A percentile compares a stretch with the other conserved stretches of the same genome.
These are phyloP conservation scores for Mucor saturninus DNA, from an alignment of 371 early-diverging fungal species.

Conservation along the genomic window DNA sequence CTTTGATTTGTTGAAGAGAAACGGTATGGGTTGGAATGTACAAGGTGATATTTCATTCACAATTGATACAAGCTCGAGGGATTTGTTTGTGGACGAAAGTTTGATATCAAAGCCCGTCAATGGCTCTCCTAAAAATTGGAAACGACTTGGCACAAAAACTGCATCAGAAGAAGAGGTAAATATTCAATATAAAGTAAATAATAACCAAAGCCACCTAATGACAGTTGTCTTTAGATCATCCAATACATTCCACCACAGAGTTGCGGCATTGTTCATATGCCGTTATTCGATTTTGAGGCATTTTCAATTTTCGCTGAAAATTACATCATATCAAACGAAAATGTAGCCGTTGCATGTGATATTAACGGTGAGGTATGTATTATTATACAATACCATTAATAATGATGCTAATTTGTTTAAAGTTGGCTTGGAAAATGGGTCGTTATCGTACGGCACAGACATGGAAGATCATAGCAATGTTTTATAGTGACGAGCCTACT, in stretches of 20 bases:
- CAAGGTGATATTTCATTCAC: constrained; percentile 76
- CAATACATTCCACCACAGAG: constrained; percentile 60
- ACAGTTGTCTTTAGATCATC: constrained; percentile 15
- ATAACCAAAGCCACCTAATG: too few species aligned
- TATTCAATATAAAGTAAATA: too few species aligned
- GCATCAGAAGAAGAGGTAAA: constrained; percentile 39
- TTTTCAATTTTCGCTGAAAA: constrained; percentile 73
- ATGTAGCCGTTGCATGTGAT: constrained; percentile 64
- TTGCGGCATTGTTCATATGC: constrained; percentile 68
- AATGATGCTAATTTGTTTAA: background rate
- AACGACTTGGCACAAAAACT: constrained; percentile 20
- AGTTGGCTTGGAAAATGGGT: constrained; percentile 69
- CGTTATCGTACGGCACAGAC: constrained; percentile 76
- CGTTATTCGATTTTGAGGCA: constrained; percentile 69
- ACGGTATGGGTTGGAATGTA: constrained; percentile 71
- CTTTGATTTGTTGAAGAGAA: constrained; percentile 50
- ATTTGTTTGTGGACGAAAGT: constrained; percentile 51
- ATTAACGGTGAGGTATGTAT: constrained; percentile 67
- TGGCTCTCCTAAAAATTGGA: constrained; percentile 35
- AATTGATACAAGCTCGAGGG: constrained; percentile 45
- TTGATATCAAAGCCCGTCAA: constrained; percentile 23
- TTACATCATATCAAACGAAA: constrained; percentile 53
- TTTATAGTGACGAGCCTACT: constrained; percentile 53
- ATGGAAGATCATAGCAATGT: constrained; percentile 76
- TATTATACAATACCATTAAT: background rate